These are phyloP conservation scores for Neofusicoccum sp. DNA, from an alignment of 2,329 filamentous ascomycete genomes.

Conservation along the genomic window DNA sequence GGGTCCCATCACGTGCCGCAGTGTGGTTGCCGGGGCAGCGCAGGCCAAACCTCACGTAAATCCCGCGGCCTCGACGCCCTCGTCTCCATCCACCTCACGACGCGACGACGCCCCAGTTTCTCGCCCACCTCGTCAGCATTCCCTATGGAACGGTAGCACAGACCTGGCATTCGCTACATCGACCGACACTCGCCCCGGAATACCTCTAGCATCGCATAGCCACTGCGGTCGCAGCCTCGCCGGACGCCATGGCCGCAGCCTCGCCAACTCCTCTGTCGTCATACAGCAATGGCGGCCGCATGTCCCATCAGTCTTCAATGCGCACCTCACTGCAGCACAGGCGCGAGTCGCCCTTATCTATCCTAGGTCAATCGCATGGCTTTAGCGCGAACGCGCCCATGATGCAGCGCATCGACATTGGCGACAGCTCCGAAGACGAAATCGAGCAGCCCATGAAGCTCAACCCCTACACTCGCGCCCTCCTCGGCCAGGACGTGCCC, in stretches of 20 bases:
- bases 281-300: constrained; percentile 37
- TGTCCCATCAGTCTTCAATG: constrained; percentile 36
- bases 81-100: constrained; percentile 29
- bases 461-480: constrained; percentile 86
- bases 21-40: constrained; percentile 20
- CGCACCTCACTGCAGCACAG: constrained; percentile 33
- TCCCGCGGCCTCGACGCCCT: constrained; percentile 28
- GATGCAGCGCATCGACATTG: constrained; percentile 57
- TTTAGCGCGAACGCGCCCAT: constrained; percentile 49
- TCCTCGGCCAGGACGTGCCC: constrained; percentile 61
- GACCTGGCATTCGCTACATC: constrained; percentile 42
- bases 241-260: constrained; percentile 39
- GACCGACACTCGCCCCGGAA: constrained; percentile 17
- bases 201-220: constrained; percentile 17
- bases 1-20: constrained; percentile 6
- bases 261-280: constrained; percentile 44
- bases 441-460: constrained; percentile 85
- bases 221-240: constrained; percentile 8
- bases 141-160: constrained; percentile 44
- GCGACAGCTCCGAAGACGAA: constrained; percentile 94
- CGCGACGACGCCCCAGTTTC: constrained; percentile 38
- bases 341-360: constrained; percentile 51
- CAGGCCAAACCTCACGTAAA: constrained; percentile 9
- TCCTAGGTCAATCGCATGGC: constrained; percentile 47
- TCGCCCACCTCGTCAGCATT: constrained; percentile 31